Conservation (phyloP, 179 eudicot species). For the Silene noctiflora region DNA sequence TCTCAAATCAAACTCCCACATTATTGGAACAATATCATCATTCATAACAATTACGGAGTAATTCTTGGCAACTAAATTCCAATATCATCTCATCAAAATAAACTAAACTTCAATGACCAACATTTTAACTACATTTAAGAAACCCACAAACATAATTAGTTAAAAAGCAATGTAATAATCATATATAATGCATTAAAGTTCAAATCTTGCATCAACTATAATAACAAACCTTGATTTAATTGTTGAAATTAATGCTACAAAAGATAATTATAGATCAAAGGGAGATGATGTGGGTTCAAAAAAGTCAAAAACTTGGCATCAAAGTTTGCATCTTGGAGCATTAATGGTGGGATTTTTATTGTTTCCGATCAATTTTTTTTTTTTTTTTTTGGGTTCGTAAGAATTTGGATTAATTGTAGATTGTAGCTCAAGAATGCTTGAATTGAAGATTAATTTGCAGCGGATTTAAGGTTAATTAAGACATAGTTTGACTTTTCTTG, state of each 20-base stretch:
- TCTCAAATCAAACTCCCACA: conserved; percentile 1
- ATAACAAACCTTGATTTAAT: conserved; percentile 12
- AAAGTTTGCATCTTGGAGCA: conserved; percentile 7
- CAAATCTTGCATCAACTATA: not conserved
- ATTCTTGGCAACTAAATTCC: not conserved
- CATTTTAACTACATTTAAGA: not conserved
- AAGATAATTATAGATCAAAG: conserved; percentile 9
- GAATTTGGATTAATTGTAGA: conserved; percentile 2
- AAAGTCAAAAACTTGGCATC: conserved; percentile 7
- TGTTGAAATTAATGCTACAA: not conserved
- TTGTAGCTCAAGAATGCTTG: conserved; percentile 3
- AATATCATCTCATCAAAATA: not conserved
- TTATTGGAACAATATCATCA: not conserved
- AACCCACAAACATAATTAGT: conserved; percentile 1
- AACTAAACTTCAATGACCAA: not conserved
- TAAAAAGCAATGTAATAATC: not conserved
- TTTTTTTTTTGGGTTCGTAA: not conserved
- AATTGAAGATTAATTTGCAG: not conserved
- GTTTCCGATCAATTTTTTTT: not conserved
- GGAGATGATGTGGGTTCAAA: not conserved
- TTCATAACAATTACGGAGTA: not conserved
- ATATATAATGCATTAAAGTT: not conserved
- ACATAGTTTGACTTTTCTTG: not conserved
- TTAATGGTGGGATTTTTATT: conserved; percentile 12
- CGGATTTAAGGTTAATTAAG: conserved; percentile 1